These are phyloP conservation scores for Mycena chlorophos DNA, from an alignment of 768 basidiomycete species.

Conservation along the genomic window DNA sequence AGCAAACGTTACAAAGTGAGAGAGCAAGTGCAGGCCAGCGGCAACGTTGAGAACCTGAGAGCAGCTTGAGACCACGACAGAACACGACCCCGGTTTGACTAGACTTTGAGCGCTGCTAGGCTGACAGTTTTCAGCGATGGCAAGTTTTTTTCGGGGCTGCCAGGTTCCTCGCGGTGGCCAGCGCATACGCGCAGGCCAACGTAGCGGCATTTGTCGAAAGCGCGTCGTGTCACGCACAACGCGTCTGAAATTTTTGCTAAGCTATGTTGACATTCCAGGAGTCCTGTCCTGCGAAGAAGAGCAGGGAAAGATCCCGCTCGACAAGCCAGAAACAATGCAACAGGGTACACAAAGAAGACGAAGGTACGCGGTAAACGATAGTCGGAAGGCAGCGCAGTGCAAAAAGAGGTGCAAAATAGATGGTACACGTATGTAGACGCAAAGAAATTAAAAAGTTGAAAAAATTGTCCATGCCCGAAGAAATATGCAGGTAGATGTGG, in stretches of 20 bases:
- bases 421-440: conserved; percentile 8
- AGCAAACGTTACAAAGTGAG: conserved; percentile 58
- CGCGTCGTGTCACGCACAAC: no score
- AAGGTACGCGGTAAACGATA: conserved; percentile 21
- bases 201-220: no score
- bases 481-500: conserved; percentile 18
- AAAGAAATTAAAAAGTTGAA: conserved; percentile 4
- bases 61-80: neutral
- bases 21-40: conserved; percentile 63
- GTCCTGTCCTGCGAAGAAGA: conserved; percentile 12
- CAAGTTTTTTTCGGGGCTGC: neutral
- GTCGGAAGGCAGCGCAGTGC: conserved; percentile 10
- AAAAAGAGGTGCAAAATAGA: conserved; percentile 1
- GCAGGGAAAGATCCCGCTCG: neutral
- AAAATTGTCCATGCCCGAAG: conserved; percentile 7
- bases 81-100: neutral
- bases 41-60: conserved; percentile 53
- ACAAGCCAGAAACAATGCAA: conserved; percentile 16
- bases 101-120: conserved; percentile 9
- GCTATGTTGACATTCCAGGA: conserved; percentile 12
- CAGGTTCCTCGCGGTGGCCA: neutral
- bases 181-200: no score
- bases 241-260: neutral
- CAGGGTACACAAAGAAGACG: conserved; percentile 14
- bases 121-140: neutral